Conservation (phyloP, 106 monocot genomes). For the Dendrobium chrysotoxum region DNA sequence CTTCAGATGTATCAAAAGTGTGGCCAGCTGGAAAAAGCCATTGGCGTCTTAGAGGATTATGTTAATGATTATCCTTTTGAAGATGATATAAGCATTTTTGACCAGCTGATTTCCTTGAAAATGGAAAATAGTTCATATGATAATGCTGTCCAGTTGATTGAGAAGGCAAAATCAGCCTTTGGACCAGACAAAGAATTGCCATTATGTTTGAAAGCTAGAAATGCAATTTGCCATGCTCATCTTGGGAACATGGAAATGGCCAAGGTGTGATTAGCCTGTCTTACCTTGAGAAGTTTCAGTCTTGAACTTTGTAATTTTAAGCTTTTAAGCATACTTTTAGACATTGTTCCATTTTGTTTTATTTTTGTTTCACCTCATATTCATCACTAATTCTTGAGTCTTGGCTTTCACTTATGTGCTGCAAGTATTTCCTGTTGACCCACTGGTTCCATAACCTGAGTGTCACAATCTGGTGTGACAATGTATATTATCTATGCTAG, state of each 20-base stretch:
- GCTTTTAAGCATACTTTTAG: not conserved
- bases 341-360: not conserved
- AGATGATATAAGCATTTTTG: conserved; percentile 29
- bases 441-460: not conserved
- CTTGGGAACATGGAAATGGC: conserved; percentile 71
- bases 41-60: conserved; percentile 61
- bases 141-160: conserved; percentile 56
- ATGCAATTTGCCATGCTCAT: conserved; percentile 63
- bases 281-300: not conserved
- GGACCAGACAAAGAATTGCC: conserved; percentile 27
- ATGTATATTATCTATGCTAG: not conserved
- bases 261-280: conserved; percentile 39
- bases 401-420: not conserved
- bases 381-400: not conserved
- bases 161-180: conserved; percentile 20
- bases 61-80: conserved; percentile 30
- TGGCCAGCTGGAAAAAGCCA: conserved; percentile 53
- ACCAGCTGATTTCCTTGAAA: conserved; percentile 48
- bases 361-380: not conserved
- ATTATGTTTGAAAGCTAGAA: conserved; percentile 42
- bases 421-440: not conserved
- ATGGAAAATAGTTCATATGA: conserved; percentile 50
- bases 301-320: not conserved
- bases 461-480: not conserved
- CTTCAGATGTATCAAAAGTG: conserved; percentile 70